phyloP scores from a whole-genome alignment of 73 alveolate species.

The Stentor roeselii region DNA sequence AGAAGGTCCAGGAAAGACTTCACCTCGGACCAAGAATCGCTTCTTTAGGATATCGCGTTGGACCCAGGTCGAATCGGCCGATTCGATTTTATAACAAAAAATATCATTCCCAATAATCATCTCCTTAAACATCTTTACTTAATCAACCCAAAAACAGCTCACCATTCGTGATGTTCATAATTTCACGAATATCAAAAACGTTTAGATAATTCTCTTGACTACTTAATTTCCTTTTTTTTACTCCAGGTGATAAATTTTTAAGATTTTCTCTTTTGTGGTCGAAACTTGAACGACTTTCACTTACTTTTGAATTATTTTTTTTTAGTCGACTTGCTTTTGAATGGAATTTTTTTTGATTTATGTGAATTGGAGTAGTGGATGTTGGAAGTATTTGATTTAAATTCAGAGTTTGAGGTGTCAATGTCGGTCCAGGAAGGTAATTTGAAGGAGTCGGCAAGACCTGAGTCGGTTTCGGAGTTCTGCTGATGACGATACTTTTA shows the following conservation, averaged over 20 bases:
- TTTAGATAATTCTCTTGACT: neutral
- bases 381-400: too few relatives aligned
- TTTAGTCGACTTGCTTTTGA: too few relatives aligned
- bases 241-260: neutral
- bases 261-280: neutral
- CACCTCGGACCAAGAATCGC: constrained; percentile 26
- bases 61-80: neutral
- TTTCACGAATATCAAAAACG: neutral
- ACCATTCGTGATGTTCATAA: neutral
- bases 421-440: neutral
- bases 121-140: too few relatives aligned
- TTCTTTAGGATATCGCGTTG: constrained; percentile 15
- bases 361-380: neutral
- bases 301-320: too few relatives aligned
- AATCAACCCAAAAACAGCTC: neutral
- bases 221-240: neutral
- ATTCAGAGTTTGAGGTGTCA: neutral
- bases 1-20: constrained; percentile 2
- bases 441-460: neutral
- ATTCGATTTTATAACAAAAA: neutral
- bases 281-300: neutral
- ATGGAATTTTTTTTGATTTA: too few relatives aligned
- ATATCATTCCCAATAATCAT: neutral
- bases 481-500: neutral
- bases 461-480: neutral